Percentiles rank a stretch among this genome's conserved stretches.
Evolutionary conservation across 805 yeast species (phyloP).

Genomic region (Zygoascus ofunaensis): DNA sequence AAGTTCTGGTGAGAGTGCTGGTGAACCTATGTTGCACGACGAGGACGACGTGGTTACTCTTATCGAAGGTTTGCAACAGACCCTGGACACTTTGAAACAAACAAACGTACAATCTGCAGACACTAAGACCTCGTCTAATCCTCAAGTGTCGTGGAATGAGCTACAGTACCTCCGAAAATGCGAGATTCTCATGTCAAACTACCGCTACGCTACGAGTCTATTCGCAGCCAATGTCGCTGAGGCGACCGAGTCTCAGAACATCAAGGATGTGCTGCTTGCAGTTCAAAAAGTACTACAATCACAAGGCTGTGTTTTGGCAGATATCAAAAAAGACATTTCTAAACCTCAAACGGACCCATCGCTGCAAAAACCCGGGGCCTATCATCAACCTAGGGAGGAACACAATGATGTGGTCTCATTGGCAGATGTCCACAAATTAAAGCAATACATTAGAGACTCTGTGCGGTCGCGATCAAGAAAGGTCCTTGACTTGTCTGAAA

Average conservation of each 20-base stretch:
- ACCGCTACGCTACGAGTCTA: slow-evolving; percentile 1
- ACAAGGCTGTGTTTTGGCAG: background rate
- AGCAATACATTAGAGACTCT: background rate
- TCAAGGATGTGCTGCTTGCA: background rate
- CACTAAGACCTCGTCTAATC: background rate
- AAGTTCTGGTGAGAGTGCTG: background rate
- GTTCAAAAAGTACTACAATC: background rate
- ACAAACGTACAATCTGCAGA: too few relatives aligned
- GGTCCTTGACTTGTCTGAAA: slow-evolving; percentile 2
- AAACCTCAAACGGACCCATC: background rate
- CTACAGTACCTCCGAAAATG: background rate
- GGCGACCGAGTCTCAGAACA: background rate
- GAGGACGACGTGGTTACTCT: background rate
- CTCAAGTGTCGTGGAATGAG: background rate
- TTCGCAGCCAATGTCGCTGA: slow-evolving; percentile 1
- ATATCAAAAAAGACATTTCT: background rate
- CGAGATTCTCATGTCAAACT: background rate
- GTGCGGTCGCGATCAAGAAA: background rate
- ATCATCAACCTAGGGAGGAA: background rate
- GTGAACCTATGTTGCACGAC: background rate
- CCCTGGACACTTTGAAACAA: background rate
- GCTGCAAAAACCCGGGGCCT: background rate
- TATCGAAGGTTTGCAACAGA: background rate
- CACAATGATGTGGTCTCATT: background rate
- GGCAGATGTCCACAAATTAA: background rate